A percentile compares a stretch with the other conserved stretches of the same genome.
Evolutionary conservation across 495 filamentous ascomycete genomes (phyloP).

Genomic region (Pseudomonodictys pantanalensis): DNA sequence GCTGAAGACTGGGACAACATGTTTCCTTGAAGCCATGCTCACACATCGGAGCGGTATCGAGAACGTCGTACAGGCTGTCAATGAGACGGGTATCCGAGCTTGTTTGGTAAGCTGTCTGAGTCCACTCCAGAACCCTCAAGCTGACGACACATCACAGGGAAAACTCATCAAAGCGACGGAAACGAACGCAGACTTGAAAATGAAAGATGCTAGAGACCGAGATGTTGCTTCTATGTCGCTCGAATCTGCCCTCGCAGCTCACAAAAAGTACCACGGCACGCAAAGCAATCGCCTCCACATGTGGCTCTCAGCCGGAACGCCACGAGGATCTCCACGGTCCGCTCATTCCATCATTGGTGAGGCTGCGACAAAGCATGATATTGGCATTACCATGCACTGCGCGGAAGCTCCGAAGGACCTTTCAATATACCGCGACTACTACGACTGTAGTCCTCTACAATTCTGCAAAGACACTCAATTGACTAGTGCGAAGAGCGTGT

Average conservation of each 20-base stretch:
- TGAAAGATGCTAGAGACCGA: conserved; percentile 27
- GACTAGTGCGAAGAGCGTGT: conserved; percentile 2
- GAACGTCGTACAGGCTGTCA: conserved; percentile 47
- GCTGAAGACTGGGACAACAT: conserved; percentile 52
- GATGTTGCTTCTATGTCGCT: conserved; percentile 28
- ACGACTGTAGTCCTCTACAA: conserved; percentile 5
- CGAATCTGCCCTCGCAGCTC: conserved; percentile 7
- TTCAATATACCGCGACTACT: conserved; percentile 7
- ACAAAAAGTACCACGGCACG: conserved; percentile 7
- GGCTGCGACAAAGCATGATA: not conserved
- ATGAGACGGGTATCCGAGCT: conserved; percentile 50
- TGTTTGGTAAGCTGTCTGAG: no score
- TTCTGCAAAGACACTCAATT: conserved; percentile 4
- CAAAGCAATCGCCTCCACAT: conserved; percentile 4
- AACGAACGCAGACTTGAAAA: conserved; percentile 8
- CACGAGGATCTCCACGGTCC: conserved; percentile 8
- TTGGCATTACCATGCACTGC: conserved; percentile 21
- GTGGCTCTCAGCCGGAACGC: conserved; percentile 11
- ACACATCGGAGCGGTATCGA: conserved; percentile 49
- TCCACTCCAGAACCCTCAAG: no score
- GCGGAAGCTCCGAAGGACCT: conserved; percentile 17
- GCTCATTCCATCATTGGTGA: conserved; percentile 7
- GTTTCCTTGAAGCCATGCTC: conserved; percentile 54
- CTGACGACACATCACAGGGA: no score
- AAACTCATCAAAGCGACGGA: conserved; percentile 41